Evolutionary conservation across 805 yeast species (phyloP), one percentile per base, ranked within the genome.

Genomic region (Lachancea waltii): DNA sequence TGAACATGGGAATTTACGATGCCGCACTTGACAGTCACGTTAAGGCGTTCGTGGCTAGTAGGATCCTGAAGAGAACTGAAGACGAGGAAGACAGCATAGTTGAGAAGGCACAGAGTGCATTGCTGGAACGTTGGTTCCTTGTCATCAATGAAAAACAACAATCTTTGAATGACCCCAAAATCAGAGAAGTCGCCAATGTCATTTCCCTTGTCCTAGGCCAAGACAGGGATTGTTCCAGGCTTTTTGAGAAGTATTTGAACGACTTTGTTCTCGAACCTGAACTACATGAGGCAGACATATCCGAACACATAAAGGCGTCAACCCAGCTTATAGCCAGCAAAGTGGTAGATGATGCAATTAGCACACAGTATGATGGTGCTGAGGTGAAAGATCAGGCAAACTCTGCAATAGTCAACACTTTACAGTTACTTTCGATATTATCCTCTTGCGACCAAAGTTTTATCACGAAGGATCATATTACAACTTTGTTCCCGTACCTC

Each of bases 71-170:
- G 43, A 63, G 79, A 41, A 43, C 77, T 1, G 81, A 81, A 38
- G 95, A 85, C 54, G 89, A 81, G 44, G 95, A 86, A 46, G 78
- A 73, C 25, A 42, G 62, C 1, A 64, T 77, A 1, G 60, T 67
- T 7, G 75, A 71, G 1, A 45, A 63, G 6, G 69, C 79, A 0
- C 64, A 58, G 32, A 35, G 41, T 15, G 47, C 59, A 3, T 44
- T 79, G 18, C 28, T 63, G 1, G 64, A 64, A 1, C 40, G 65
- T 14, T 64, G 74, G 66, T 65, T 73, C 27, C 30, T 42, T 1
- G 29, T 44, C 1, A 16, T 54, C 4, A 30, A 25, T 1, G 42
- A 43, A 10, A 23, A 22, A n/a, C 15, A 15, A 14, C 31, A 43
- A 27, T 49, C 46, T 35, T 36, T 33, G 17, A 44, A 43, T 33